Conservation (phyloP, 2,329 filamentous ascomycete species). For the Thielaviopsis ethacetica region DNA sequence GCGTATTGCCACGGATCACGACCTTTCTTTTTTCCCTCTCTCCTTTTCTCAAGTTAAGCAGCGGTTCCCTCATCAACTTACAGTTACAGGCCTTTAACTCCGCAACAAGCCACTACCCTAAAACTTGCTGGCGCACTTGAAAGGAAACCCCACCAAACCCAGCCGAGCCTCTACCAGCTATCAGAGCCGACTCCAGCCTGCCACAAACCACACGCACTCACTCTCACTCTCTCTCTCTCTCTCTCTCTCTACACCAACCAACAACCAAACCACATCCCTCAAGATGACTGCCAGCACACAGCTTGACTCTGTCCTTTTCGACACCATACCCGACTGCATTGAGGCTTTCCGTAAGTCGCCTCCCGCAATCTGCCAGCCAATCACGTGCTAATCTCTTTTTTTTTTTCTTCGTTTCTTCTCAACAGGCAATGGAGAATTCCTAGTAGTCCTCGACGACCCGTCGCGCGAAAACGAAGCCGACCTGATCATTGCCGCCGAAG, state of each 20-base stretch:
- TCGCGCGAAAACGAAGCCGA: conserved; percentile 96
- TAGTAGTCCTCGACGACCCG: conserved; percentile 85
- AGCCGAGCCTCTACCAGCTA: background rate
- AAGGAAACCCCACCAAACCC: background rate
- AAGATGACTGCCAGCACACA: conserved; percentile 32
- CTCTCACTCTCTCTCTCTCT: too few species aligned
- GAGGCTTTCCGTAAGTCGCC: conserved; percentile 42
- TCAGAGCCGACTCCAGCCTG: background rate
- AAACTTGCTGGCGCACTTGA: background rate
- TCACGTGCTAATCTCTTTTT: conserved; percentile 9
- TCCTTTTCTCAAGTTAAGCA: background rate
- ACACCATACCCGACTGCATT: conserved; percentile 48
- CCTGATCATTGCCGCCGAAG: conserved; percentile 80
- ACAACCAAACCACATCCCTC: too few species aligned
- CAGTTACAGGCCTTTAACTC: background rate
- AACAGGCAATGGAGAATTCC: conserved; percentile 68
- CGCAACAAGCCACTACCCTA: background rate
- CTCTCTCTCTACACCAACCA: background rate
- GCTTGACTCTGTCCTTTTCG: conserved; percentile 38
- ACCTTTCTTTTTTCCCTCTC: background rate
- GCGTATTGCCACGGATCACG: background rate
- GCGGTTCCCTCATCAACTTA: background rate
- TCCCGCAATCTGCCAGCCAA: background rate
- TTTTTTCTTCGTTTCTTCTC: conserved; percentile 8
- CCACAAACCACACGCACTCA: background rate